Evolutionary conservation across 2,329 filamentous ascomycete species (phyloP).

Genomic region (Colletotrichum viniferum): DNA sequence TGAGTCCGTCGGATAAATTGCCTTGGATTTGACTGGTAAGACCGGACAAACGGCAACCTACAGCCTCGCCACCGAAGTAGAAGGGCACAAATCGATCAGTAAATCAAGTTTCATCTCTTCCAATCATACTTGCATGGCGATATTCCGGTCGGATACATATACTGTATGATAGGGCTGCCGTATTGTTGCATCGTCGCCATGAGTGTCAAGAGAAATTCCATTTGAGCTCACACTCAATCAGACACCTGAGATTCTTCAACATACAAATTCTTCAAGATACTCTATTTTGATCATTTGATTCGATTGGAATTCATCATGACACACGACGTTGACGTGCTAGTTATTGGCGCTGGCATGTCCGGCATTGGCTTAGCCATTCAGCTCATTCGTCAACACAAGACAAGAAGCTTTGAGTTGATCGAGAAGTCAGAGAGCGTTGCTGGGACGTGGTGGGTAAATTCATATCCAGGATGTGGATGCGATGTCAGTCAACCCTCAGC

Average conservation of each 20-base stretch:
- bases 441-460: neutral
- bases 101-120: neutral
- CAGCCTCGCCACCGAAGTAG: neutral
- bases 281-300: neutral
- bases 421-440: neutral
- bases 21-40: neutral
- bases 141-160: neutral
- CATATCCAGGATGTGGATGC: neutral
- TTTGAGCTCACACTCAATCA: neutral
- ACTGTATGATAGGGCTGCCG: neutral
- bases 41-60: neutral
- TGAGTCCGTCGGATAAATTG: neutral
- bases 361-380: neutral
- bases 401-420: neutral
- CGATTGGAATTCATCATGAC: neutral
- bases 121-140: neutral
- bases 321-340: neutral
- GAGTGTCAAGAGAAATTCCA: neutral
- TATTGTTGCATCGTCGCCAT: neutral
- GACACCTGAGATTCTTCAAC: fast-evolving
- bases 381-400: neutral
- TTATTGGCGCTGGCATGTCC: neutral
- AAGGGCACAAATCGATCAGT: neutral
- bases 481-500: neutral
- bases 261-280: fast-evolving